These are phyloP conservation scores for Psilocybe sp. DNA, from an alignment of 768 basidiomycete genomes.

Conservation along the genomic window DNA sequence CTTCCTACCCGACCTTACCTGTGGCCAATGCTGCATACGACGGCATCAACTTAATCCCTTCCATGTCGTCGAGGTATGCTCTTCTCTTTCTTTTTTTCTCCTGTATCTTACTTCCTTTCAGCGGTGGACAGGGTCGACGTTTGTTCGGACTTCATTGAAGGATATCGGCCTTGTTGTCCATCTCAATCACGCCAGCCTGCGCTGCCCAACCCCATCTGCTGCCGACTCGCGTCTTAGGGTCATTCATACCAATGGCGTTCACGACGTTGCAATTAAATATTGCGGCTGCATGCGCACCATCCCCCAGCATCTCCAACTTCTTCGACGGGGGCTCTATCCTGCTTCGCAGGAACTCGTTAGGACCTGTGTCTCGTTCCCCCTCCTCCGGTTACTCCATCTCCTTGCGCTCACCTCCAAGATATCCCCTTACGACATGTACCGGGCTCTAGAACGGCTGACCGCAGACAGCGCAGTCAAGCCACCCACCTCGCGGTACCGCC, in stretches of 20 bases:
- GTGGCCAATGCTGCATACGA: no score
- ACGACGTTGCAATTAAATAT: constrained; percentile 1
- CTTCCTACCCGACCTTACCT: no score
- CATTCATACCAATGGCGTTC: constrained; percentile 2
- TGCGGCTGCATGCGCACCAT: constrained; percentile 1
- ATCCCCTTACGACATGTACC: no score
- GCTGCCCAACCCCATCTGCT: neutral
- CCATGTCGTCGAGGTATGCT: no score
- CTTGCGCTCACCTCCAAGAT: constrained; percentile 1
- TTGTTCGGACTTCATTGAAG: neutral
- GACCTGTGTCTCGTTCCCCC: neutral
- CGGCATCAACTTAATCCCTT: no score
- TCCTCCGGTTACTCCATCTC: neutral
- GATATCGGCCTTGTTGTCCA: neutral
- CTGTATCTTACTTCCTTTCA: no score
- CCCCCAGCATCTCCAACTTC: neutral
- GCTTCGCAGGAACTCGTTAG: neutral
- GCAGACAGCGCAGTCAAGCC: no score
- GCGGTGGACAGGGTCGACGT: neutral
- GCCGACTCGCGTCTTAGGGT: neutral
- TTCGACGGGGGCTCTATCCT: constrained; percentile 1
- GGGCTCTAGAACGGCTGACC: no score
- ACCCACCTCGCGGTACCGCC: no score
- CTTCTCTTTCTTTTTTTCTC: no score
- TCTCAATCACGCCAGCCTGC: neutral